phyloP scores from a whole-genome alignment of 768 basidiomycete species.

The Pisolithus albus region DNA sequence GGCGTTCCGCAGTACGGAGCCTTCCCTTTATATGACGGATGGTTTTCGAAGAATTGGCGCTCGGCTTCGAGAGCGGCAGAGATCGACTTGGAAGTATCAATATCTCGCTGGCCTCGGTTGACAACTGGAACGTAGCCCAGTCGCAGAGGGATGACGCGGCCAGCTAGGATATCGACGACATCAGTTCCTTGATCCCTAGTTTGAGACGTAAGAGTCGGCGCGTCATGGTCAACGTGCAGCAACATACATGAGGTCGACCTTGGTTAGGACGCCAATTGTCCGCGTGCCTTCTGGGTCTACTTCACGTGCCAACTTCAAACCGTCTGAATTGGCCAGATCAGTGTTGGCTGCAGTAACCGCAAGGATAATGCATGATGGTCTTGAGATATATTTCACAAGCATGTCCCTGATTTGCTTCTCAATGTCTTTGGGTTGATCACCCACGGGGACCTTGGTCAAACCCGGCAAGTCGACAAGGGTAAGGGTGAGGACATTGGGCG shows the following conservation, averaged over 20 bases:
- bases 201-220: slow-evolving; percentile 6
- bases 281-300: slow-evolving; percentile 95
- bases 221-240: not conserved
- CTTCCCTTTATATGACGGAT: slow-evolving; percentile 88
- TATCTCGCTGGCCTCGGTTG: slow-evolving; percentile 96
- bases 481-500: slow-evolving; percentile 93
- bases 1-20: slow-evolving; percentile 96
- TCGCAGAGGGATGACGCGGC: slow-evolving; percentile 91
- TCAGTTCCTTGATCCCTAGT: slow-evolving; percentile 93
- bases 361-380: slow-evolving; percentile 92
- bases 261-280: slow-evolving; percentile 97
- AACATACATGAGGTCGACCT: slow-evolving; percentile 94
- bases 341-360: slow-evolving; percentile 95
- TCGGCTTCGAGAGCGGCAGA: slow-evolving; percentile 80
- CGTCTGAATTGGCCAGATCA: slow-evolving; percentile 98
- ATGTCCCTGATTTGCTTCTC: slow-evolving; percentile 97
- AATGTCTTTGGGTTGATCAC: slow-evolving; percentile 95
- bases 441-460: slow-evolving; percentile 90
- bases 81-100: slow-evolving; percentile 85
- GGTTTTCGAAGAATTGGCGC: slow-evolving; percentile 90
- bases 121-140: slow-evolving; percentile 98
- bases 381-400: slow-evolving; percentile 91
- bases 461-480: slow-evolving; percentile 98
- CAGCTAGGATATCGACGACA: slow-evolving; percentile 97
- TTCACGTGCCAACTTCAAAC: slow-evolving; percentile 90